Evolutionary conservation across 176 grass and related monocot genomes (phyloP).

Genomic region (Melocanna baccifera): DNA sequence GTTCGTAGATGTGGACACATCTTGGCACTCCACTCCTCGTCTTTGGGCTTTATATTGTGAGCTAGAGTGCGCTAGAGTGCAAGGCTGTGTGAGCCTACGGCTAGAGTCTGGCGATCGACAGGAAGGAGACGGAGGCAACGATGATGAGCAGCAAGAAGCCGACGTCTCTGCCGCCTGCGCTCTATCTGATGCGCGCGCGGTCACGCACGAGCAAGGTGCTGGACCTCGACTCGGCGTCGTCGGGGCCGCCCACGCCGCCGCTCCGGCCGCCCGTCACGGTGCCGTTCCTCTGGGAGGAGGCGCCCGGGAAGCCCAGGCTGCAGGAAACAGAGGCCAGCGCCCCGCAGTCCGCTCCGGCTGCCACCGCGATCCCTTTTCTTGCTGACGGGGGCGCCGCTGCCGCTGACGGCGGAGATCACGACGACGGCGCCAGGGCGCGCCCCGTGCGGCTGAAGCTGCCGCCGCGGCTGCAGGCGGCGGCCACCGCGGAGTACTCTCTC

Average conservation of each 20-base stretch:
- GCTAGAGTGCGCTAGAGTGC: not conserved
- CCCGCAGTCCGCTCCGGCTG: not conserved
- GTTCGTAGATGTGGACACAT: not conserved
- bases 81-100: not conserved
- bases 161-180: constrained; percentile 11
- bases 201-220: not conserved
- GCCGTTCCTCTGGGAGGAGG: constrained; percentile 80
- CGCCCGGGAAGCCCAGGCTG: constrained; percentile 60
- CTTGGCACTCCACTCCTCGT: not conserved
- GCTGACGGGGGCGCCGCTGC: no score
- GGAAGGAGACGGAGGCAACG: not conserved
- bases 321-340: not conserved
- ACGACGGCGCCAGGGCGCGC: not conserved
- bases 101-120: not conserved
- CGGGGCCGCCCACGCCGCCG: constrained; percentile 43
- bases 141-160: not conserved
- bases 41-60: not conserved
- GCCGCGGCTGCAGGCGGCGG: constrained; percentile 41
- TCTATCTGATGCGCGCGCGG: not conserved
- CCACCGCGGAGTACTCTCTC: not conserved
- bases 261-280: constrained; percentile 30
- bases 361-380: not conserved
- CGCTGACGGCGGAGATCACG: not conserved
- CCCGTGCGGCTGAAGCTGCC: constrained; percentile 50
- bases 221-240: not conserved